Percentiles rank a stretch among this genome's conserved stretches.
These are phyloP conservation scores for Colletotrichum sp. DNA, from an alignment of 2,329 filamentous ascomycete species.

Conservation along the genomic window DNA sequence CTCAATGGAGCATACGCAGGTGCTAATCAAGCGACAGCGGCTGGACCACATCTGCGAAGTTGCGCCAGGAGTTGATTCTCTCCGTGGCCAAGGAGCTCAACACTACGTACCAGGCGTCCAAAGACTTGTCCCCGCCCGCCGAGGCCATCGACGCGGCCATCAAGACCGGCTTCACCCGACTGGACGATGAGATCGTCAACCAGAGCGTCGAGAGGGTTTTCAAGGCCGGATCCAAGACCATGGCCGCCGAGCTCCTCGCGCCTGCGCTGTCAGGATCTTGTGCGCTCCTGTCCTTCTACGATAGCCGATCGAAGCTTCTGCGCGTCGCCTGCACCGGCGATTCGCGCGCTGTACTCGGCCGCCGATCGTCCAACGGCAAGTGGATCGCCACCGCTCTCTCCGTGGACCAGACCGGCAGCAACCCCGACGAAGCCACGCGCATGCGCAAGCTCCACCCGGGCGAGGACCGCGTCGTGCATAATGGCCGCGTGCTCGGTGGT, in stretches of 20 bases:
- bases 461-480: conserved; percentile 84
- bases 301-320: conserved; percentile 82
- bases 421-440: conserved; percentile 80
- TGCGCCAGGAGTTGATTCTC: conserved; percentile 89
- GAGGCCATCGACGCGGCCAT: conserved; percentile 90
- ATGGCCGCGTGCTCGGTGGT: conserved; percentile 89
- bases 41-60: conserved; percentile 97
- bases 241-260: conserved; percentile 88
- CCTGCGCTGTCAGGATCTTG: conserved; percentile 97
- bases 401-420: conserved; percentile 91
- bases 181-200: conserved; percentile 95
- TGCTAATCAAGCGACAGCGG: conserved; percentile 59
- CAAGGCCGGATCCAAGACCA: conserved; percentile 85
- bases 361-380: conserved; percentile 77
- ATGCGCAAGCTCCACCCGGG: conserved; percentile 86
- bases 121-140: conserved; percentile 67
- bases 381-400: conserved; percentile 92
- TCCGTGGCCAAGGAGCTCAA: conserved; percentile 95
- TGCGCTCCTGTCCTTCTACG: conserved; percentile 94
- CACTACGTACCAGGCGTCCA: conserved; percentile 80
- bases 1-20: too few species aligned
- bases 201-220: conserved; percentile 91
- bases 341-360: conserved; percentile 91
- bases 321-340: conserved; percentile 96
- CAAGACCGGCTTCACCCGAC: conserved; percentile 84